Evolutionary conservation across 2,329 filamentous ascomycete species (phyloP).

Genomic region (Leptographium flavum): DNA sequence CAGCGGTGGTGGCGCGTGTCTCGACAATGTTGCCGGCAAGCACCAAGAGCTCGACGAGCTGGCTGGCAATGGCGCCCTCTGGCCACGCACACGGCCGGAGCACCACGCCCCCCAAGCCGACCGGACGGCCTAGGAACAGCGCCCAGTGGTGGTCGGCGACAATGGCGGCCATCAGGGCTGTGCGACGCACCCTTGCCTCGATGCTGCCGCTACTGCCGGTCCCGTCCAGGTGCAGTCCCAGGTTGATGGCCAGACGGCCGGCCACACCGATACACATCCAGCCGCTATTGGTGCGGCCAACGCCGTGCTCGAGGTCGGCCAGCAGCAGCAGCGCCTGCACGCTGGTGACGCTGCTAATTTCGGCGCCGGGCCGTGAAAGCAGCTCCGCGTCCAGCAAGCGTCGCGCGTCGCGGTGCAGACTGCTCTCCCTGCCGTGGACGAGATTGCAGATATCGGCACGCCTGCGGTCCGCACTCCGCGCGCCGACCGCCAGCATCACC

Average conservation of each 20-base stretch:
- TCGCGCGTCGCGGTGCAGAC: constrained; percentile 37
- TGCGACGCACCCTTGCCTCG: constrained; percentile 33
- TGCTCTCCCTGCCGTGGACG: constrained; percentile 28
- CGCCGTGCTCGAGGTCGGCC: constrained; percentile 37
- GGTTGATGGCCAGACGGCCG: constrained; percentile 30
- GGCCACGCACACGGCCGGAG: no score
- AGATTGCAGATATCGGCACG: constrained; percentile 32
- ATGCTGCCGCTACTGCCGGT: constrained; percentile 28
- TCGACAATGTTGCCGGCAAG: constrained; percentile 37
- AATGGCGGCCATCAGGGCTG: constrained; percentile 36
- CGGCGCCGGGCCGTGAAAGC: constrained; percentile 34
- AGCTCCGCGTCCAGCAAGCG: constrained; percentile 38
- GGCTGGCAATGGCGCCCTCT: constrained; percentile 21
- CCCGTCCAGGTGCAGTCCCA: constrained; percentile 32
- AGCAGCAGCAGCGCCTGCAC: constrained; percentile 37
- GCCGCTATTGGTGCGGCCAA: constrained; percentile 37
- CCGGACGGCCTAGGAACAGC: constrained; percentile 35
- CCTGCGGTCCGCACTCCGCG: constrained; percentile 32
- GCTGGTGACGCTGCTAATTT: constrained; percentile 34
- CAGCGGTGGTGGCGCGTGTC: constrained; percentile 20
- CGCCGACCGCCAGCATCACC: constrained; percentile 35
- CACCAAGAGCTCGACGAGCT: constrained; percentile 41
- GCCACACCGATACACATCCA: constrained; percentile 39
- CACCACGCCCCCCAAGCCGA: background rate
- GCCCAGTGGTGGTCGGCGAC: constrained; percentile 42